Base-by-base conservation (phyloP, 2,329 filamentous ascomycete genomes). In the Stemphylium lycopersici region DNA sequence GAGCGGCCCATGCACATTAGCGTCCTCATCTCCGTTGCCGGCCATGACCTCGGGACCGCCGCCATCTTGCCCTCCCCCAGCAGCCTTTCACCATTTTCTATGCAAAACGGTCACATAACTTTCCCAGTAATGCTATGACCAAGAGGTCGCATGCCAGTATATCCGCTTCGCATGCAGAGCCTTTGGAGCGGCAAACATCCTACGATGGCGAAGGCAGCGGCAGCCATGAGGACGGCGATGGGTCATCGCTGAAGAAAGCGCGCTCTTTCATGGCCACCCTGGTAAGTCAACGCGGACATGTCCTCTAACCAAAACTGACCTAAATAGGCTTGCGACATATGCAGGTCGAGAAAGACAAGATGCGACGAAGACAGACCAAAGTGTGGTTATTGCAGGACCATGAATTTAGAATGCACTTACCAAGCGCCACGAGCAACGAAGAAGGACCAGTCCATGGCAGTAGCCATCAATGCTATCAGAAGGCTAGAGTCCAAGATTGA, bases 401-500 rank as follows among this genome's bases (percentile, higher is more conserved):
- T 79, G 39, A 79, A 78, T 6, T 56, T 81, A 29, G 78, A 81
- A 15, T 84, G 82, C 66, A 76, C 76, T 38, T 84, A 83, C 62
- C 80, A 80, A 56, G 79, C 82, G 62, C 79, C 80, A 52, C 81
- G 82, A 61, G 75, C 79, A 11, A 83, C 81, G 33, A 83, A 83
- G 59, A 82, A 81, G 47, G 81, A 84, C 52, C 80, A 82, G 48
- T 83, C 81, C 3, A 77, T 84, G 65, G 76, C 78, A 22, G 78
- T 83, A 65, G 81, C 83, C 26, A 83, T 83, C 68, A 83, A 81
- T 61, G 81, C 81, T 10, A 77, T 84, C 20, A 77, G 81, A 67
- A 76, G 81, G 11, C 74, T 84, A 15, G 81, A 84, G 64, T 74
- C 77, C 4, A 84, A 83, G 62, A 72, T 84, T 34, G 81, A 84